Conservation (phyloP, 2,329 filamentous ascomycete genomes). For the Incumbomyces delicatus region DNA sequence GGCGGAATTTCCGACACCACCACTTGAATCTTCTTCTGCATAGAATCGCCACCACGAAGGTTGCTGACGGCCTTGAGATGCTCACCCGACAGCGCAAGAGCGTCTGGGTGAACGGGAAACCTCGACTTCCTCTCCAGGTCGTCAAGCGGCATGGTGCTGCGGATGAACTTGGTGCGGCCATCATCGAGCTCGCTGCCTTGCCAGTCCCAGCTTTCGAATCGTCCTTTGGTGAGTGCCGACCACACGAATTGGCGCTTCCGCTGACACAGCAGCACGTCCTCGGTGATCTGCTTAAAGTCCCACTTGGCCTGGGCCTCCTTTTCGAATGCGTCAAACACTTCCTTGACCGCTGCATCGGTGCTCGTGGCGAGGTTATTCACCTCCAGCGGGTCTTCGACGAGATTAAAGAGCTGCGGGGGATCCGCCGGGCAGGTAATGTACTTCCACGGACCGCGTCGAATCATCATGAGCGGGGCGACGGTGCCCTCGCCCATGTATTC, state of each 20-base stretch:
- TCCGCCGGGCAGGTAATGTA: slow-evolving; percentile 80
- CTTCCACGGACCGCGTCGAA: slow-evolving; percentile 80
- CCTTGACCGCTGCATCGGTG: slow-evolving; percentile 29
- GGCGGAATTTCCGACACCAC: neutral
- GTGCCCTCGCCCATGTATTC: slow-evolving; percentile 95
- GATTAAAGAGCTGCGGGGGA: slow-evolving; percentile 73
- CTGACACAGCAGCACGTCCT: slow-evolving; percentile 66
- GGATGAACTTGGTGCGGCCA: slow-evolving; percentile 60
- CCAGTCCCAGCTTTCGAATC: slow-evolving; percentile 76
- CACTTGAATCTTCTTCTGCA: neutral
- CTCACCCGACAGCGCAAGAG: neutral
- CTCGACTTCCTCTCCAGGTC: slow-evolving; percentile 68
- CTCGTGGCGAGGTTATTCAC: slow-evolving; percentile 56
- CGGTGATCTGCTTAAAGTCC: slow-evolving; percentile 70
- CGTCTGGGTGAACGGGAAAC: slow-evolving; percentile 41
- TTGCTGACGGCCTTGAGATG: slow-evolving; percentile 6
- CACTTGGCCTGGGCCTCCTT: slow-evolving; percentile 65
- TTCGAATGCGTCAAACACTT: slow-evolving; percentile 49
- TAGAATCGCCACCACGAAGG: neutral
- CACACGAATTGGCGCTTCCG: slow-evolving; percentile 69
- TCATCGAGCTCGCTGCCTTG: slow-evolving; percentile 47
- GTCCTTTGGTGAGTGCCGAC: slow-evolving; percentile 65
- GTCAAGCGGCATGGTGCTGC: slow-evolving; percentile 70
- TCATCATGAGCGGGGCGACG: slow-evolving; percentile 85
- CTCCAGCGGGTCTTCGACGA: slow-evolving; percentile 65